These are phyloP conservation scores for Hypoxylon lenormandii DNA, from an alignment of 495 filamentous ascomycete species.

Conservation along the genomic window DNA sequence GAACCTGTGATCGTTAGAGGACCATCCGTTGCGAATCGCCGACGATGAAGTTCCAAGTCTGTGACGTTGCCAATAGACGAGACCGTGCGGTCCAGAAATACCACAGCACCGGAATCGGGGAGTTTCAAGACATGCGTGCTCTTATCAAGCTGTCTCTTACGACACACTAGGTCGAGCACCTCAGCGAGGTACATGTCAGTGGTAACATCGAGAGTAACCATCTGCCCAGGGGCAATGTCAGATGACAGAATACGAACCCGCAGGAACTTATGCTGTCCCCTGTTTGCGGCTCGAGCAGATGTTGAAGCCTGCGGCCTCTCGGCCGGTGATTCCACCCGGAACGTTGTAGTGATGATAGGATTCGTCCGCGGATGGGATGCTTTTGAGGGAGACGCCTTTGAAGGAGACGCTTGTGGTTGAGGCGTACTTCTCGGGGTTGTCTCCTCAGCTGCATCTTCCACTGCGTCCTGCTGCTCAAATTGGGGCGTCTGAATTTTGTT, in stretches of 20 bases:
- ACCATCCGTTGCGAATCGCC: slow-evolving; percentile 84
- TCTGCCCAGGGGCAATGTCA: slow-evolving; percentile 69
- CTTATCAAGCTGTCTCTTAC: slow-evolving; percentile 89
- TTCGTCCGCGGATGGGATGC: slow-evolving; percentile 62
- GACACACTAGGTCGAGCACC: slow-evolving; percentile 88
- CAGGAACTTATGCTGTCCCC: slow-evolving; percentile 84
- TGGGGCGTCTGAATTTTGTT: slow-evolving; percentile 81
- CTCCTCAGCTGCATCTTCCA: slow-evolving; percentile 53
- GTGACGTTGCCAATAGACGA: slow-evolving; percentile 84
- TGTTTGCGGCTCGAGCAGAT: slow-evolving; percentile 60
- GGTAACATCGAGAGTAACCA: slow-evolving; percentile 83
- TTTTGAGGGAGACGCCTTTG: slow-evolving; percentile 51
- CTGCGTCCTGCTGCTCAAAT: slow-evolving; percentile 65
- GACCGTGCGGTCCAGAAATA: slow-evolving; percentile 84
- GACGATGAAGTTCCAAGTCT: slow-evolving; percentile 86
- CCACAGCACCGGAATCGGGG: slow-evolving; percentile 82
- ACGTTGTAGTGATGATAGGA: slow-evolving; percentile 68
- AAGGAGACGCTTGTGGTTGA: slow-evolving; percentile 55
- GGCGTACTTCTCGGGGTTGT: slow-evolving; percentile 58
- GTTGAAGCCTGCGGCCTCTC: slow-evolving; percentile 76
- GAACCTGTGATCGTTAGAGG: slow-evolving; percentile 80
- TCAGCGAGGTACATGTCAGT: slow-evolving; percentile 96
- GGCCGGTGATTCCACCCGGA: slow-evolving; percentile 69
- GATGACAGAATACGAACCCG: slow-evolving; percentile 81
- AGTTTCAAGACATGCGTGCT: slow-evolving; percentile 89